Evolutionary conservation across 108 stramenopile species (phyloP).

Genomic region (Stephanodiscus minutulus): DNA sequence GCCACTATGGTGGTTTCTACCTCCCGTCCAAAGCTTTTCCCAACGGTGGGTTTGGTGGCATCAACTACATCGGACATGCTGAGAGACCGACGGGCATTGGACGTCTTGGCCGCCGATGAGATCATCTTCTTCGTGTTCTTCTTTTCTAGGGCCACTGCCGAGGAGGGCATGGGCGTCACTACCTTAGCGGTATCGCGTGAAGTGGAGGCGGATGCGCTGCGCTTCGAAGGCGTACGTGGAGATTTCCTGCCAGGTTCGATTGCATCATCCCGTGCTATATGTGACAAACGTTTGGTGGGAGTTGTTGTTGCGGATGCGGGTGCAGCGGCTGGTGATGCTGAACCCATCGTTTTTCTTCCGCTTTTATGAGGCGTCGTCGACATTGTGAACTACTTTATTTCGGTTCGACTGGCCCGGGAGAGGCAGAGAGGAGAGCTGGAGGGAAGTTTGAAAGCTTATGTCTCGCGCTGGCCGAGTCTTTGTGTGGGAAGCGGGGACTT

Average conservation of each 20-base stretch:
- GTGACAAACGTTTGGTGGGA: background rate
- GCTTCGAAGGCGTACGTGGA: slow-evolving; percentile 11
- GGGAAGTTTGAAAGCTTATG: no score
- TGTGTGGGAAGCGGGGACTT: no score
- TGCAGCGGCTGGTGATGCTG: background rate
- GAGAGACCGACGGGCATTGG: slow-evolving; percentile 28
- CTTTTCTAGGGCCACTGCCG: slow-evolving; percentile 13
- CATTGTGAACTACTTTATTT: no score
- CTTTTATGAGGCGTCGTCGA: background rate
- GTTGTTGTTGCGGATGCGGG: background rate
- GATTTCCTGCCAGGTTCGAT: slow-evolving; percentile 10
- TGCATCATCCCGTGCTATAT: background rate
- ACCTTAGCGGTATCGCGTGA: background rate
- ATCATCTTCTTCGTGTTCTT: background rate
- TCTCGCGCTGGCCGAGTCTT: no score
- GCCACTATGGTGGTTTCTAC: background rate
- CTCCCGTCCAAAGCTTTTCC: background rate
- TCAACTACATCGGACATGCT: background rate
- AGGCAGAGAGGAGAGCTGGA: no score
- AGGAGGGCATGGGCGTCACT: slow-evolving; percentile 21
- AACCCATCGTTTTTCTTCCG: background rate
- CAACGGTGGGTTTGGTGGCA: background rate
- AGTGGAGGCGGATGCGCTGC: background rate
- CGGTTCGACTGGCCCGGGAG: no score
- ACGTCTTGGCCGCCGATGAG: background rate